Evolutionary conservation across 257 asterid species (phyloP), one percentile per base, ranked within the genome.

Genomic region (Gentiana macrophylla): DNA sequence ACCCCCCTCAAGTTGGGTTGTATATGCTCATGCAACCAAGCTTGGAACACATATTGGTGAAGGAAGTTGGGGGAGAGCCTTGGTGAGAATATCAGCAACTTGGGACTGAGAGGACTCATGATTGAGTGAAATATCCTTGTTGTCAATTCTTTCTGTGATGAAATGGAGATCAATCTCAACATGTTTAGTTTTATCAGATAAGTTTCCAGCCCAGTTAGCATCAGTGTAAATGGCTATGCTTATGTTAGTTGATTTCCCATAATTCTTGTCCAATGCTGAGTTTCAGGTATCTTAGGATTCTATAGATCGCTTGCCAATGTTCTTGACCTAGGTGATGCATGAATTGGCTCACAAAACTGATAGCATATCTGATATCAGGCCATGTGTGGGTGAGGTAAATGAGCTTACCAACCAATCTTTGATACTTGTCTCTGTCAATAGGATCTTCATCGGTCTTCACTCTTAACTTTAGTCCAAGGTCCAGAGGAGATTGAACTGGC

Each of bases 1-100:
- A 24, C 24, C 55, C 56, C 49, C 49, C 56, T 62, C 47, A 46
- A 63, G 61, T 8, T 63, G 49, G 44, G 49, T 52, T 57, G 49
- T 54, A 55, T 12, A 63, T 54, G 33, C 35, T n/a, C n/a, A 4
- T 15, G 48, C 45, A 5, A 2, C 67, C 47, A 11, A 62, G 34
- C 67, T 35, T 62, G 55, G 9, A n/a, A 35, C 5, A 4, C 10
- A 53, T 11, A 3, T 48, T 45, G 34, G 53, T 48, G 15, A 62
- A 62, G n/a, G 12, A 35, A 12, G 37, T 34, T 24, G 36, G 1
- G 60, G 52, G 2, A 45, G 60, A 5, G 55, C 54, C 15, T 63
- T 54, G 7, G 50, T 47, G 3, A 63, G 47, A 8, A 46, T 54
- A 3, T 63, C 13, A 7, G 41, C 2, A 9, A 12, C 32, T 12